Evolutionary conservation across 2,329 filamentous ascomycete genomes (phyloP), one percentile per base, ranked within the genome.

Genomic region (Exserohilum turcica): DNA sequence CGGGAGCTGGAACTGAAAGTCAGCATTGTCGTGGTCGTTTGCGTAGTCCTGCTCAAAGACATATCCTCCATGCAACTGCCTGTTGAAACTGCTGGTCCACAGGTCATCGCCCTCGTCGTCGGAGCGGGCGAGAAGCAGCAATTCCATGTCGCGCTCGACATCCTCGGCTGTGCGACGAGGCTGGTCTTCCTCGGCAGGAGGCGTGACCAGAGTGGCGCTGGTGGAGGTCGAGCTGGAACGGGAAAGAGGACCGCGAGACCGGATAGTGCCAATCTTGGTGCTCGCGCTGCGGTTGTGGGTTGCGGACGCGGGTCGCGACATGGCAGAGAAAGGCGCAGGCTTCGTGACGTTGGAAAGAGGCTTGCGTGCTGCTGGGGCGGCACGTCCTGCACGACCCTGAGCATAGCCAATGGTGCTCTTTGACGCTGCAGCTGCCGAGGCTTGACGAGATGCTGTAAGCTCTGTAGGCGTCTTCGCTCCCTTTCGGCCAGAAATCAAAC

Each of bases 361-460:
- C 39, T 73, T 72, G 44, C 73, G 72, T 19, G 66, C 47, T 35
- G 65, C 57, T 39, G 63, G 56, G 15, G 78, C 79, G 2, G 80
- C 76, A 16, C 79, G 79, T 2, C 80, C 77, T 9, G 78, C 77
- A 29, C 90, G 84, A 29, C 92, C 92, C 72, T 89, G 91, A 50
- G 84, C 90, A 71, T 96, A 96, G 13, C 92, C 92, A 36, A 96
- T 82, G 0, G 92, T 96, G 49, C 86, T 92, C 58, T 87, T 85
- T 1, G 92, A 96, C 5, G 86, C 86, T 5, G 84, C 84, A 18
- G 84, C 81, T 1, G 88, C 87, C 9, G 83, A 79, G 7, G 81
- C 81, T 59, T 85, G 83, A 40, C 86, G 84, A 62, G 84, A 79
- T 8, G 74, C 68, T n/a, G 80, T 79, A 0, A 80, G 75, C 55